A percentile compares a stretch with the other conserved stretches of the same genome.
These are phyloP conservation scores for Backusella australiensis DNA, from an alignment of 192 early-diverging fungal genomes.

Conservation along the genomic window DNA sequence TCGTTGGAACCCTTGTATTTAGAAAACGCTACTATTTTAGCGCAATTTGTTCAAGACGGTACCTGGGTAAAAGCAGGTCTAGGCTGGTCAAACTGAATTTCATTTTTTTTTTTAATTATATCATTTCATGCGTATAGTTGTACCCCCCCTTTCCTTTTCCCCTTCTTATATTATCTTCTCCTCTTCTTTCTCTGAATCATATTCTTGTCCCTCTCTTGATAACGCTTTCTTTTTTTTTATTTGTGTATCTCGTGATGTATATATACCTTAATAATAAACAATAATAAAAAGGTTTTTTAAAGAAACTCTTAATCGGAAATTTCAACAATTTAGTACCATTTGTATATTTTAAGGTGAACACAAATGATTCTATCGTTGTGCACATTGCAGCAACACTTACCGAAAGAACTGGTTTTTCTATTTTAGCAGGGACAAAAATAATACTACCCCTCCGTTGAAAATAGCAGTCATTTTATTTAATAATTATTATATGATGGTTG, in stretches of 20 bases:
- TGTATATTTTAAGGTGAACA: neutral
- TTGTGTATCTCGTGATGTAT: neutral
- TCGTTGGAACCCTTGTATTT: neutral
- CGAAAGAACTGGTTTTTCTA: neutral
- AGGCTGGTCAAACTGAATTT: conserved; percentile 1
- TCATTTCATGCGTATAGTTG: neutral
- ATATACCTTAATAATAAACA: neutral
- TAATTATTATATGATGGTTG: too few relatives aligned
- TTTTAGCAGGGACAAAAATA: neutral
- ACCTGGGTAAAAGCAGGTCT: conserved; percentile 10
- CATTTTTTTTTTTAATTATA: neutral
- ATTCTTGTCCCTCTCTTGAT: neutral
- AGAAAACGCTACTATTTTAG: conserved; percentile 7
- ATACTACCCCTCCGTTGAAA: neutral
- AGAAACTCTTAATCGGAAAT: neutral
- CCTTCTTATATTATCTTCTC: neutral
- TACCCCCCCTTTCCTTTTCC: neutral
- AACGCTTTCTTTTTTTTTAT: neutral
- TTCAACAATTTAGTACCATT: neutral
- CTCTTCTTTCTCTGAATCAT: neutral
- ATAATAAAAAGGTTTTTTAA: neutral
- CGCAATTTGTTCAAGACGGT: conserved; percentile 12
- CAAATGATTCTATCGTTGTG: neutral
- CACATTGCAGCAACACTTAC: neutral
- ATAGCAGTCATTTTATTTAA: too few relatives aligned